A percentile compares a stretch with the other conserved stretches of the same genome.
Evolutionary conservation across 305 asterid species (phyloP).

Genomic region (Fraxinus paxiana): DNA sequence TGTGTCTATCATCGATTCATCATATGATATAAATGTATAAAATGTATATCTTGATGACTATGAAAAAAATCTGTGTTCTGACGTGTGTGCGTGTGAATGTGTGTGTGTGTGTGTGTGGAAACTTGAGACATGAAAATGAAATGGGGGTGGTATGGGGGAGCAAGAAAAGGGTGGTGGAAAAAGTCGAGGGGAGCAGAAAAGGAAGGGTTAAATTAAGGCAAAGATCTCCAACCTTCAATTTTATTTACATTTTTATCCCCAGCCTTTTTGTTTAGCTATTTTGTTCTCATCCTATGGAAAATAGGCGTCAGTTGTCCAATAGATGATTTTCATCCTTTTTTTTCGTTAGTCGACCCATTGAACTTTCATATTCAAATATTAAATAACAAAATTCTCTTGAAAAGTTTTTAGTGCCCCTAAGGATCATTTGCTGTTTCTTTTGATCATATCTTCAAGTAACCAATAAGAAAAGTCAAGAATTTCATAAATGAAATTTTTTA

Average conservation of each 20-base stretch:
- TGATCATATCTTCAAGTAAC: not conserved
- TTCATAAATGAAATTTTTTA: not conserved
- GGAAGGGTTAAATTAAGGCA: not conserved
- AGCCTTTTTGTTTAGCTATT: not conserved
- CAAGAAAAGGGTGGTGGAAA: constrained; percentile 31
- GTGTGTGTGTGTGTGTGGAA: not conserved
- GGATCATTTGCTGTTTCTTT: not conserved
- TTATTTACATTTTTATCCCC: not conserved
- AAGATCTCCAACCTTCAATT: not conserved
- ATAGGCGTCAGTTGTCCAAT: not conserved
- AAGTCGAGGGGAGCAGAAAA: constrained; percentile 30
- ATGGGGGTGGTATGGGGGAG: constrained; percentile 16
- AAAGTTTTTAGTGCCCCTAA: not conserved
- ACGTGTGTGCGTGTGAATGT: not conserved
- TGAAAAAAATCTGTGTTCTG: not conserved
- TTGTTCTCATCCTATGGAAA: not conserved
- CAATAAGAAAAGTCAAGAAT: not conserved
- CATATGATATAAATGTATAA: not conserved
- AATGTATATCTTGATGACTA: constrained; percentile 11
- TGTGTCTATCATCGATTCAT: constrained; percentile 18
- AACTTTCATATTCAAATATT: not conserved
- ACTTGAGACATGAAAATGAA: constrained; percentile 24
- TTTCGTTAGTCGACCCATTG: not conserved
- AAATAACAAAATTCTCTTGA: not conserved
- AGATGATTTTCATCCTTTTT: not conserved